Evolutionary conservation across 163 green algal species (phyloP).

Genomic region (Scenedesmus sp.): DNA sequence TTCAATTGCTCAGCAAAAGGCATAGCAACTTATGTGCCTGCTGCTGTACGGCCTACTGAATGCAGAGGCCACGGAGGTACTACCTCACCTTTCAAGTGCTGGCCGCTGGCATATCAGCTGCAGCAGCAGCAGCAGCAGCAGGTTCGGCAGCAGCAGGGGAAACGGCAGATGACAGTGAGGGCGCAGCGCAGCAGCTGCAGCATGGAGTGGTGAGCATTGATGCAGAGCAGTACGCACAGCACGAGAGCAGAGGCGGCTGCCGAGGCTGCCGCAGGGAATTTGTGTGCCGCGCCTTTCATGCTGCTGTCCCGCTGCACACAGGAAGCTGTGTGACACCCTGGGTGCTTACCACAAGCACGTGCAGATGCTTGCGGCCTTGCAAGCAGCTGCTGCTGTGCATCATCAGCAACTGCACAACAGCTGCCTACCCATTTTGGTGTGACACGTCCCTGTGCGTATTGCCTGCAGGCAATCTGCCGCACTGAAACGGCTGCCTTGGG

Average conservation of each 20-base stretch:
- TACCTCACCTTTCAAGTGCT: conserved; percentile 38
- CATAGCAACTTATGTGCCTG: not conserved
- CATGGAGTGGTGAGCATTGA: not conserved
- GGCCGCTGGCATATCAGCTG: not conserved
- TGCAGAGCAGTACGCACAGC: too few relatives aligned
- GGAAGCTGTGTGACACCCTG: not conserved
- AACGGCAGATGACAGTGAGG: not conserved
- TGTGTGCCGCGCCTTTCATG: too few relatives aligned
- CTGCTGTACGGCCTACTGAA: not conserved
- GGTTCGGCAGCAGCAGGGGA: not conserved
- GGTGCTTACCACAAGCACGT: not conserved
- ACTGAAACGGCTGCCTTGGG: conserved; percentile 68
- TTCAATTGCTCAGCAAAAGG: too few relatives aligned
- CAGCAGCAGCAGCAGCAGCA: not conserved
- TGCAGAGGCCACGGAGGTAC: conserved; percentile 38
- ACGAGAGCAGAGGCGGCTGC: not conserved
- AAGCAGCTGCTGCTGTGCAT: not conserved
- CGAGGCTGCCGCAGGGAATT: not conserved
- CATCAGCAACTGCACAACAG: not conserved
- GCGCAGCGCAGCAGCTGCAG: not conserved
- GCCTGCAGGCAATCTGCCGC: conserved; percentile 33
- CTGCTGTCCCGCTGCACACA: not conserved
- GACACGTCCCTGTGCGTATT: not conserved
- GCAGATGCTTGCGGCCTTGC: not conserved
- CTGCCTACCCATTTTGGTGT: too few relatives aligned